These are phyloP conservation scores for Populus euphratica DNA, from an alignment of 345 rosid genomes.

Conservation along the genomic window DNA sequence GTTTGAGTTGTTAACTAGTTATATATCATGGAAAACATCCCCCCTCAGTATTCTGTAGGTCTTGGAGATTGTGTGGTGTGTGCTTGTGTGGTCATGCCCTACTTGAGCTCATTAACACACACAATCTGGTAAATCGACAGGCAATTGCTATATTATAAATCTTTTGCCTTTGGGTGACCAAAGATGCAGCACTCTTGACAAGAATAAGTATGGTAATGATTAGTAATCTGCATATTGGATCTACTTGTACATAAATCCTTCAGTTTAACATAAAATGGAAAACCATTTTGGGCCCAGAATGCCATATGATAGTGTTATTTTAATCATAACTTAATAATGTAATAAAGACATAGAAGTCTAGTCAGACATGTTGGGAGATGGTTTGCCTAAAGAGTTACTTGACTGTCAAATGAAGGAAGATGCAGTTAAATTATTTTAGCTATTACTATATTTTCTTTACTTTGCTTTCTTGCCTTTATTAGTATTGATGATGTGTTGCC, in stretches of 20 bases:
- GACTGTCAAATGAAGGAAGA: neutral
- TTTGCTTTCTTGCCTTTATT: neutral
- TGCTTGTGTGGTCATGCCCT: neutral
- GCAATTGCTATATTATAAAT: neutral
- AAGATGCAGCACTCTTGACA: neutral
- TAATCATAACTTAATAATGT: neutral
- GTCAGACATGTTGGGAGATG: neutral
- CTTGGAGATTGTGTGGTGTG: neutral
- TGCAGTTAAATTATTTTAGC: neutral
- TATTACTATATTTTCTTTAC: neutral
- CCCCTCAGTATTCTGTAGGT: neutral
- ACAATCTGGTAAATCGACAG: neutral
- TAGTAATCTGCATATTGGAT: neutral
- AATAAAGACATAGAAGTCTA: neutral
- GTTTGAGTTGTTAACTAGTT: constrained; percentile 34
- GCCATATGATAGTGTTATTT: neutral
- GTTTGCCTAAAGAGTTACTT: neutral
- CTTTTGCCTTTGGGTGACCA: neutral
- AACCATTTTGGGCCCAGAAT: neutral
- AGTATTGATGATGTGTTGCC: constrained; percentile 25
- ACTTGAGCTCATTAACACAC: neutral
- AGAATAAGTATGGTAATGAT: neutral
- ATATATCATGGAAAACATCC: constrained; percentile 1
- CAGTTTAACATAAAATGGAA: neutral
- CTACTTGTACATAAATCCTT: neutral